These are phyloP conservation scores for Naganishia kalamii DNA, from an alignment of 768 basidiomycete species.

Conservation along the genomic window DNA sequence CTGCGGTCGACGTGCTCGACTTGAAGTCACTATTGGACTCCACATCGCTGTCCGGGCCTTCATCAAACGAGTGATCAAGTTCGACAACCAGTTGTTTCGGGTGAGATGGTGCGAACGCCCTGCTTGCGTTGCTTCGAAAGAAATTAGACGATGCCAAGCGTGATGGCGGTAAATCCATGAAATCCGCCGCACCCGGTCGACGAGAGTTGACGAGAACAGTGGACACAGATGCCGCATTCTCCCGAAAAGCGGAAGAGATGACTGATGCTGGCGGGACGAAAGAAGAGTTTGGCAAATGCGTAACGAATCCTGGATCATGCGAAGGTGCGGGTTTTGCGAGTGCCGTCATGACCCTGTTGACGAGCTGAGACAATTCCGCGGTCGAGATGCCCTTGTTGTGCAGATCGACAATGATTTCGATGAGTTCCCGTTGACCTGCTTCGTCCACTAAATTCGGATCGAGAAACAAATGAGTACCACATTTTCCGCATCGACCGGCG, in stretches of 20 bases:
- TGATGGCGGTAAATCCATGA: background rate
- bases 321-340: background rate
- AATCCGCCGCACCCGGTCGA: constrained; percentile 4
- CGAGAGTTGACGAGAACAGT: background rate
- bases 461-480: background rate
- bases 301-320: background rate
- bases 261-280: background rate
- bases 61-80: constrained; percentile 4
- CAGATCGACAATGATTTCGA: constrained; percentile 1
- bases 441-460: too few relatives aligned
- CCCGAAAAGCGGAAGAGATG: background rate
- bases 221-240: background rate
- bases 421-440: constrained; percentile 8
- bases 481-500: too few relatives aligned
- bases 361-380: constrained; percentile 2
- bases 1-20: too few relatives aligned
- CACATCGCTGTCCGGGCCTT: background rate
- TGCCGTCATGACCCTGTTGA: constrained; percentile 9
- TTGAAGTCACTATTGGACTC: too few relatives aligned
- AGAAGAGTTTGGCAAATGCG: background rate
- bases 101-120: background rate
- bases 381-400: constrained; percentile 7
- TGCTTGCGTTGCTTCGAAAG: constrained; percentile 9
- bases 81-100: constrained; percentile 1
- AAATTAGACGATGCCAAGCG: constrained; percentile 2